A percentile compares a stretch with the other conserved stretches of the same genome.
phyloP scores from a whole-genome alignment of 148 eudicot genomes.

The Talinum fruticosum region DNA sequence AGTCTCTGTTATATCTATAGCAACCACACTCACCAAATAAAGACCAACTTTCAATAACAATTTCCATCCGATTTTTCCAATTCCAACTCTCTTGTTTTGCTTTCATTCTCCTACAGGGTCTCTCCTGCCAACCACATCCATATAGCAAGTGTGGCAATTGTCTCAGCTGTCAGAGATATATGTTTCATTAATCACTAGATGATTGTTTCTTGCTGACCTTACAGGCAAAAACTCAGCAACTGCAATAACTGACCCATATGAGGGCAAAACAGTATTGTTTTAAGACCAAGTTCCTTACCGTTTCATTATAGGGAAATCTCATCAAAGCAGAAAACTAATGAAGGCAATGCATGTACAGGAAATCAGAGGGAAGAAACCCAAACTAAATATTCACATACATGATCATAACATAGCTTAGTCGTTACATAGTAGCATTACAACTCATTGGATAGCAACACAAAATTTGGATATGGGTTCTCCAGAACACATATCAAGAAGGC shows the following conservation, averaged over 20 bases:
- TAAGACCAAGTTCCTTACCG: background rate
- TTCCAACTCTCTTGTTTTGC: background rate
- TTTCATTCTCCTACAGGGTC: background rate
- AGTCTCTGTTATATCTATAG: background rate
- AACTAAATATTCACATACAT: background rate
- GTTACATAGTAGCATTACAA: background rate
- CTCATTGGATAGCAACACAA: background rate
- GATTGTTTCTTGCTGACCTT: background rate
- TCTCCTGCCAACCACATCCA: background rate
- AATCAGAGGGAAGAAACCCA: background rate
- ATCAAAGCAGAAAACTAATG: background rate
- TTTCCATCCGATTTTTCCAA: background rate
- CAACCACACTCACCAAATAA: background rate
- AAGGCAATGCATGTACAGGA: background rate
- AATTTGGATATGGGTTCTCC: background rate
- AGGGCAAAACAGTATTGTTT: background rate
- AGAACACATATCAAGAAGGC: background rate
- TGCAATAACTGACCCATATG: background rate
- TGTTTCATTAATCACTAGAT: background rate
- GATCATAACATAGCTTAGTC: background rate
- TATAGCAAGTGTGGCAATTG: background rate
- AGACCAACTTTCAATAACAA: background rate
- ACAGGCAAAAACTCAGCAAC: background rate
- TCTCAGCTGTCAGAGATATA: background rate
- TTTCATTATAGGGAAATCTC: background rate